Evolutionary conservation across 176 grass and related monocot genomes (phyloP).

Genomic region (Rhynchospora tenuis): DNA sequence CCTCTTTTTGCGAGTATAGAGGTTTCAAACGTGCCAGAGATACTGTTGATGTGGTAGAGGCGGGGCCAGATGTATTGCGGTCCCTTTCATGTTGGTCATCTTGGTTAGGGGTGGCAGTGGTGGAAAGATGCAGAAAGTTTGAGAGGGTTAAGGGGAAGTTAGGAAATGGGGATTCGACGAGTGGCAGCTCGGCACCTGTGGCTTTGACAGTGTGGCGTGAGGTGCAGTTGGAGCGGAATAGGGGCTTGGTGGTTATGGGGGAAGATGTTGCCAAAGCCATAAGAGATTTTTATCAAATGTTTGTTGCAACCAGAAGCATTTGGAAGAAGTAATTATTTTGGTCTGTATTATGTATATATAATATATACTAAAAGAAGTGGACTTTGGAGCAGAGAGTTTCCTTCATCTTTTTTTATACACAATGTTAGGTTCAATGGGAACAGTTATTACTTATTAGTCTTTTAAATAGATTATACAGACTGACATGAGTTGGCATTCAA

Average conservation of each 20-base stretch:
- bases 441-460: neutral
- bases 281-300: neutral
- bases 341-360: neutral
- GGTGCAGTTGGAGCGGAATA: neutral
- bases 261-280: slow-evolving; percentile 17
- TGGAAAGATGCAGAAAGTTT: slow-evolving; percentile 5
- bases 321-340: slow-evolving; percentile 1
- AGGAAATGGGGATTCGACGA: neutral
- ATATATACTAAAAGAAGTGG: neutral
- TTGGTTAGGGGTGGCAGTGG: neutral
- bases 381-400: neutral
- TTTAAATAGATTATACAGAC: neutral
- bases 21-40: neutral
- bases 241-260: neutral
- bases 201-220: neutral
- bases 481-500: neutral
- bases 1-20: neutral
- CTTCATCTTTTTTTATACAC: neutral
- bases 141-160: neutral
- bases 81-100: neutral
- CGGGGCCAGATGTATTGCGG: neutral
- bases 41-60: neutral
- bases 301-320: slow-evolving; percentile 3
- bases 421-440: neutral
- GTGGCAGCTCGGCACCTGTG: neutral